Percentiles rank a stretch among this genome's conserved stretches.
These are phyloP conservation scores for Elongisporangium anandrum DNA, from an alignment of 352 stramenopile genomes.

Conservation along the genomic window DNA sequence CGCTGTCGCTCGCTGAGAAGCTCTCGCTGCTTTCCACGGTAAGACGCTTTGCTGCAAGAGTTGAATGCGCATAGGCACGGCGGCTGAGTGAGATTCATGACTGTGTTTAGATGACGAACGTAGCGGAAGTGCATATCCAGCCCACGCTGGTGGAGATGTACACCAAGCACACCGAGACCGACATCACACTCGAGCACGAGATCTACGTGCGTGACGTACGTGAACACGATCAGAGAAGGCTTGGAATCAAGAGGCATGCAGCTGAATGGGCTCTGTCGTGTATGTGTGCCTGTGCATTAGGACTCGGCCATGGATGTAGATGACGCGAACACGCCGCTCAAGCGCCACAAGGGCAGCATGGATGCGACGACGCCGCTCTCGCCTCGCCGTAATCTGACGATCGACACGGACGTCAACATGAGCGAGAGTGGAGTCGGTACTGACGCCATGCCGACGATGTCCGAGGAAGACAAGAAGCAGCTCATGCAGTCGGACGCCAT, in stretches of 20 bases:
- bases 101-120: conserved; percentile 40
- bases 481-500: conserved; percentile 73
- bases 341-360: conserved; percentile 16
- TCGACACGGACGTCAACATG: conserved; percentile 24
- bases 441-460: conserved; percentile 27
- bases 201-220: conserved; percentile 25
- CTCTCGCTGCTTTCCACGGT: conserved; percentile 71
- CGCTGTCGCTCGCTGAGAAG: conserved; percentile 74
- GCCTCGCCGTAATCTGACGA: conserved; percentile 35
- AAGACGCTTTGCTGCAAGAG: conserved; percentile 1
- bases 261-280: not conserved
- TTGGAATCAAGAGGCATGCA: not conserved
- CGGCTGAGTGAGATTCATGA: not conserved
- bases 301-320: conserved; percentile 40
- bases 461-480: conserved; percentile 56
- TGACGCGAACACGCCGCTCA: conserved; percentile 24
- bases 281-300: conserved; percentile 4
- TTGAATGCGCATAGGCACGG: not conserved
- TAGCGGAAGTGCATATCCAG: conserved; percentile 80
- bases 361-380: conserved; percentile 28
- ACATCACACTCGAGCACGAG: conserved; percentile 80
- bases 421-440: not conserved
- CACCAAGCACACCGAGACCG: conserved; percentile 81
- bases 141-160: conserved; percentile 79
- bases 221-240: not conserved